Evolutionary conservation across 192 early-diverging fungal species (phyloP).

Genomic region (Coemansia sp.): DNA sequence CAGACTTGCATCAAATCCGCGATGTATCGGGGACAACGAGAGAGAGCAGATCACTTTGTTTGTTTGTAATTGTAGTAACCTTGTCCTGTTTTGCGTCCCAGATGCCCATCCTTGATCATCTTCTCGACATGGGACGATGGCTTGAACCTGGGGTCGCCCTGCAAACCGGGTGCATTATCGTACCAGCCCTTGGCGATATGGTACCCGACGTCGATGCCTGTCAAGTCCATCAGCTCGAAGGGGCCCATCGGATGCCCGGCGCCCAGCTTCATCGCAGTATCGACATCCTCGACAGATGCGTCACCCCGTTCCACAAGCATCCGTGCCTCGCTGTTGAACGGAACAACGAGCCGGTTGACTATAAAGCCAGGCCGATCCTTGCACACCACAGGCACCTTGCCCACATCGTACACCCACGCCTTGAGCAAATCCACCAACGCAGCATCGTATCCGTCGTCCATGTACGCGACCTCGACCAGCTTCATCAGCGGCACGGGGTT

Average conservation of each 20-base stretch:
- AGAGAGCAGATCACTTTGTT: neutral
- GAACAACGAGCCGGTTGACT: constrained; percentile 67
- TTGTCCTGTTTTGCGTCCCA: constrained; percentile 61
- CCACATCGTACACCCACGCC: constrained; percentile 51
- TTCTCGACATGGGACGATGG: constrained; percentile 28
- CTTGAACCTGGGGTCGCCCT: constrained; percentile 14
- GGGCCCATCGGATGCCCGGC: constrained; percentile 65
- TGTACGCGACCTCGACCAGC: constrained; percentile 63
- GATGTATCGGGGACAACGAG: too few relatives aligned
- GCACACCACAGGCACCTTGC: constrained; percentile 64
- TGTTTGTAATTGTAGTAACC: constrained; percentile 56
- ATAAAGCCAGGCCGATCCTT: constrained; percentile 66
- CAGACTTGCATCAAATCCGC: too few relatives aligned
- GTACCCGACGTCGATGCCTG: constrained; percentile 61
- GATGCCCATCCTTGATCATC: constrained; percentile 46
- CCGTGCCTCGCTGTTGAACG: constrained; percentile 63
- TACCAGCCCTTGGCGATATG: constrained; percentile 56
- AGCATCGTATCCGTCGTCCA: constrained; percentile 27
- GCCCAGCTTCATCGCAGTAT: constrained; percentile 65
- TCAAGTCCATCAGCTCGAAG: constrained; percentile 60
- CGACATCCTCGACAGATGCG: constrained; percentile 62
- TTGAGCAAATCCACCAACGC: constrained; percentile 46
- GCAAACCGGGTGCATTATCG: constrained; percentile 5
- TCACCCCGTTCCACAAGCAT: constrained; percentile 67
- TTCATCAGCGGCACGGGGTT: constrained; percentile 70